Evolutionary conservation across 345 rosid genomes (phyloP).

Genomic region (Anacardium occidentale): DNA sequence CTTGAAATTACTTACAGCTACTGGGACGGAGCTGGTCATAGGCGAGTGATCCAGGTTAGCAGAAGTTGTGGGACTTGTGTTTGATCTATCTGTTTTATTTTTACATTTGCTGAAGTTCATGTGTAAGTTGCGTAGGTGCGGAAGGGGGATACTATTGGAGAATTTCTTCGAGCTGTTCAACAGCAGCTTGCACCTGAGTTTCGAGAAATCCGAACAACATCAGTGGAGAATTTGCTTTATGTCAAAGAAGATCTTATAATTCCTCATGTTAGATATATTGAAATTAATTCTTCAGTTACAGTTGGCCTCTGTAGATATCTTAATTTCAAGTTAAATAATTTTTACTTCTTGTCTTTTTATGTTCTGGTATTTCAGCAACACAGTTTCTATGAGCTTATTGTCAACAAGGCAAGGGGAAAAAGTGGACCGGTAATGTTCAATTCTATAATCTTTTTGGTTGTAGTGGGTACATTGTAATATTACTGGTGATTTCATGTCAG

Average conservation of each 20-base stretch:
- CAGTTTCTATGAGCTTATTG: slow-evolving; percentile 94
- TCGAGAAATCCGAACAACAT: slow-evolving; percentile 85
- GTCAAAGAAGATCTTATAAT: slow-evolving; percentile 97
- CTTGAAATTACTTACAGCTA: slow-evolving; percentile 96
- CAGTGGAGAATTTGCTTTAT: slow-evolving; percentile 94
- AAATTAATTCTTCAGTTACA: not conserved
- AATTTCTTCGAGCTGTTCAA: slow-evolving; percentile 84
- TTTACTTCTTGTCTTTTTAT: slow-evolving; percentile 8
- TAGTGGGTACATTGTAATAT: not conserved
- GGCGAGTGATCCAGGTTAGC: slow-evolving; percentile 84
- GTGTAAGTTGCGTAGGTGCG: slow-evolving; percentile 45
- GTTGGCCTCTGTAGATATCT: not conserved
- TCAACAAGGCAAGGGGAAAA: slow-evolving; percentile 98
- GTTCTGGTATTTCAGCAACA: slow-evolving; percentile 76
- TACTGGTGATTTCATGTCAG: not conserved
- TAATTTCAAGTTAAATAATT: slow-evolving; percentile 11
- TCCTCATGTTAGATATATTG: slow-evolving; percentile 74
- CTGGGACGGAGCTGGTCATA: slow-evolving; percentile 99
- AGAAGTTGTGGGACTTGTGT: slow-evolving; percentile 11
- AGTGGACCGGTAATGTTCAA: slow-evolving; percentile 88
- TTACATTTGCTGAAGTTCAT: not conserved
- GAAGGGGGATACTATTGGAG: slow-evolving; percentile 90
- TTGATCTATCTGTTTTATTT: slow-evolving; percentile 10
- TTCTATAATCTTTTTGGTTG: not conserved
- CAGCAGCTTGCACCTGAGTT: slow-evolving; percentile 99